Percentiles rank a stretch among this genome's conserved stretches.
These are phyloP conservation scores for Lachancea nothofagi DNA, from an alignment of 805 yeast genomes.

Conservation along the genomic window DNA sequence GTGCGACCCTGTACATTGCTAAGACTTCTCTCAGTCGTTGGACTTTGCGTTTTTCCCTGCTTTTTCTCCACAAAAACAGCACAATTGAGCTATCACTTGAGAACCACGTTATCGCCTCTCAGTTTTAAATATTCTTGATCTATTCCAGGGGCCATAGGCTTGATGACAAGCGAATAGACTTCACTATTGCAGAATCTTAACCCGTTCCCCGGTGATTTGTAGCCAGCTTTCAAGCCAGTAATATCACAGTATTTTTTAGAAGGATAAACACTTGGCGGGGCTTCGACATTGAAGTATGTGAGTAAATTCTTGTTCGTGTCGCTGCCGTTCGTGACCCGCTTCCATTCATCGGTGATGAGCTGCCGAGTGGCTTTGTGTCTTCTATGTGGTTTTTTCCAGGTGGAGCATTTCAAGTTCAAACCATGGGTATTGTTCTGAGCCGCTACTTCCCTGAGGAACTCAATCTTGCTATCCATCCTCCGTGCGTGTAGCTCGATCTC, in stretches of 20 bases:
- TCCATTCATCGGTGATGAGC: constrained; percentile 69
- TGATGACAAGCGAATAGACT: constrained; percentile 66
- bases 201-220: constrained; percentile 68
- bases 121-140: constrained; percentile 89
- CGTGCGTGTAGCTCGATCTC: too few relatives aligned
- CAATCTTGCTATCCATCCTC: constrained; percentile 24
- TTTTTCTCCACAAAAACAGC: not conserved
- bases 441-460: constrained; percentile 26
- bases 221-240: constrained; percentile 78
- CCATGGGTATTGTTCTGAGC: constrained; percentile 17
- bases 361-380: constrained; percentile 74
- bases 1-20: too few relatives aligned
- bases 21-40: too few relatives aligned
- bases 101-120: constrained; percentile 81
- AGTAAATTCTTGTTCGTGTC: constrained; percentile 30
- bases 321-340: constrained; percentile 42
- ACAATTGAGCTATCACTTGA: constrained; percentile 45
- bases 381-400: constrained; percentile 47
- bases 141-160: constrained; percentile 79
- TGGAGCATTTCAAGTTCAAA: constrained; percentile 53
- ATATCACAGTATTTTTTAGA: constrained; percentile 84
- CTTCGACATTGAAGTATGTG: constrained; percentile 64
- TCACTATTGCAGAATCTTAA: constrained; percentile 79
- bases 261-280: constrained; percentile 85
- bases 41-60: too few relatives aligned